Base-by-base conservation (phyloP, 2,329 filamentous ascomycete species). In the Aspergillus phoenicis region DNA sequence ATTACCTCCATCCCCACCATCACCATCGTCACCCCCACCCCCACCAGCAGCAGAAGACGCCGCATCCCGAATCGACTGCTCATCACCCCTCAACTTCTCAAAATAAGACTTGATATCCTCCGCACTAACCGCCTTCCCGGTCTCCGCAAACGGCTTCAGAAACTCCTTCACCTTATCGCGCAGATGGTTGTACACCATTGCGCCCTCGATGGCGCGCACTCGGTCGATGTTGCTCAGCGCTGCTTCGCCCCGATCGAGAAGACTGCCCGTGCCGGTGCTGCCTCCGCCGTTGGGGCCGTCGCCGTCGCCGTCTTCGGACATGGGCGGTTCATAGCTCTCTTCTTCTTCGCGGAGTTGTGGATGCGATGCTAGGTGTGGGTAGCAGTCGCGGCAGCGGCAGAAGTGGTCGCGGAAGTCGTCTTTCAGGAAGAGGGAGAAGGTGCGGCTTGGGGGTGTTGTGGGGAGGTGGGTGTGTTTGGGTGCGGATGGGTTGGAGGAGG, bases 101-200 rank as follows among this genome's bases (percentile, higher is more conserved):
- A 99, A 99, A 75, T 97, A 97, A 2, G 87, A 87, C 77, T 97
- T 99, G 77, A 99, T 95, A 77, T 98, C 93, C 73, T 99, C 95
- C 1, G 94, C 94, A 1, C 92, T 89, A 22, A 99, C 93, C 0
- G 91, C 88, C 75, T 91, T 82, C 1, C 94, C 94, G 64, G 89
- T 96, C 73, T 97, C 92, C 0, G 95, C 95, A 74, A 97, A 99
- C 47, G 96, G 90, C 77, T 93, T 88, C 70, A 99, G 87, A 75
- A 99, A 98, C 0, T 89, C 89, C 81, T 94, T 97, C n/a, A 99
- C 87, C 73, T 94, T 93, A 72, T 98, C 93, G 73, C 96, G 95
- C 62, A 99, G 84, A 70, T 96, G 90, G 71, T 98, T 97, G 78
- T 98, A 99, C 0, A 93, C 94, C 93, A 98, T 97, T 49, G 96